A percentile compares a stretch with the other conserved stretches of the same genome.
Conservation (phyloP, 306 rosid species). For the Astragalus glycyphyllos region DNA sequence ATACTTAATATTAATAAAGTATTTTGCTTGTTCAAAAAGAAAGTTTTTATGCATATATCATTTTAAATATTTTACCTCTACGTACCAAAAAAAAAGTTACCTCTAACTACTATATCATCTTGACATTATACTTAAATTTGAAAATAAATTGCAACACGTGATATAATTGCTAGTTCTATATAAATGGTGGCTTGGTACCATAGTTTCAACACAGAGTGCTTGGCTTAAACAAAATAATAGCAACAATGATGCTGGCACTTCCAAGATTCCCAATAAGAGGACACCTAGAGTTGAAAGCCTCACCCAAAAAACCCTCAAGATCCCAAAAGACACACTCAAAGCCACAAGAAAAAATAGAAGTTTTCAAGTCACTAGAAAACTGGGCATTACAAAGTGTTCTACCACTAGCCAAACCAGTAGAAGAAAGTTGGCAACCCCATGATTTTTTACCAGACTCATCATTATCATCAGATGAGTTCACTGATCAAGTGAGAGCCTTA, state of each 20-base stretch:
- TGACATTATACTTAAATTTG: no score
- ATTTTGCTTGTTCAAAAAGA: no score
- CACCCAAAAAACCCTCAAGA: neutral
- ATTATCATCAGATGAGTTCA: neutral
- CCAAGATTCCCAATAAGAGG: neutral
- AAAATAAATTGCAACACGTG: no score
- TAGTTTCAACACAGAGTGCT: no score
- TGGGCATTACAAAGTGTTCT: neutral
- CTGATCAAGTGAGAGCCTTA: neutral
- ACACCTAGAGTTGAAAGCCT: neutral
- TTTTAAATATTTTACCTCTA: no score
- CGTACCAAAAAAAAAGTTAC: no score
- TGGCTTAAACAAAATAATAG: neutral
- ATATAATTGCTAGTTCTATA: no score
- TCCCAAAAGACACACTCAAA: slow-evolving; percentile 7
- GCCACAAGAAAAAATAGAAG: slow-evolving; percentile 14
- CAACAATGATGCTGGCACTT: neutral
- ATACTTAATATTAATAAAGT: no score
- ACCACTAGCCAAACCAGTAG: neutral
- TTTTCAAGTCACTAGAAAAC: slow-evolving; percentile 7
- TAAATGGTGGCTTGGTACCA: no score
- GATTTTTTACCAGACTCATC: slow-evolving; percentile 27
- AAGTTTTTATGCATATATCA: no score
- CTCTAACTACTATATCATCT: no score
- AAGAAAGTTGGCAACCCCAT: slow-evolving; percentile 25